Conservation (phyloP, 352 stramenopile genomes). For the Globisporangium uncinulatum region DNA sequence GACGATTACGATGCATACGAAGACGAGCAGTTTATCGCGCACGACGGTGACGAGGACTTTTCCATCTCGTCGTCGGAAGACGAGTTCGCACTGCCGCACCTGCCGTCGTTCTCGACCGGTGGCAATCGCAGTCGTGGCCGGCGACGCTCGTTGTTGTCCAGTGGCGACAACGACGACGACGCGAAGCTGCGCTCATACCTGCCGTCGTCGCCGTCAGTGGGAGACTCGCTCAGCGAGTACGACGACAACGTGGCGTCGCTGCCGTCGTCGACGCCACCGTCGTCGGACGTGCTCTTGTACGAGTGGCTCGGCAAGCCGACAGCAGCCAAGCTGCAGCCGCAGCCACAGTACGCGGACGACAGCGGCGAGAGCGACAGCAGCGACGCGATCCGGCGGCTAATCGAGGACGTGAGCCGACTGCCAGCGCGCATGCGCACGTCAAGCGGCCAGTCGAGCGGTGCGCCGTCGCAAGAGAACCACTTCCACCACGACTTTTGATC, state of each 20-base stretch:
- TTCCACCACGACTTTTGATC: conserved; percentile 29
- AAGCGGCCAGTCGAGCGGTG: conserved; percentile 47
- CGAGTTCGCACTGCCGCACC: not conserved
- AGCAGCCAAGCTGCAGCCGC: not conserved
- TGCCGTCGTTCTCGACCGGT: not conserved
- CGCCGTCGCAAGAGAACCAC: conserved; percentile 38
- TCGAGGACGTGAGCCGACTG: conserved; percentile 41
- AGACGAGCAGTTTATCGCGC: no score
- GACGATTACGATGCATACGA: not conserved
- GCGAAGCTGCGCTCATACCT: not conserved
- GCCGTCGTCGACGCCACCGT: not conserved
- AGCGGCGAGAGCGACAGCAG: conserved; percentile 32
- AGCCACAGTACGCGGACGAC: not conserved
- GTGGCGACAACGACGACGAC: conserved; percentile 4
- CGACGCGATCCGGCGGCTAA: conserved; percentile 45
- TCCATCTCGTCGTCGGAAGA: conserved; percentile 13
- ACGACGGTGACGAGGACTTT: conserved; percentile 9
- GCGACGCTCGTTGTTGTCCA: not conserved
- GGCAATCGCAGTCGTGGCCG: not conserved
- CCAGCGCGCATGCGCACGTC: conserved; percentile 44
- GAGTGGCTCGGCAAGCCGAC: conserved; percentile 3
- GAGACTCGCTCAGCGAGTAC: conserved; percentile 8
- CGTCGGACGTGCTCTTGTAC: conserved; percentile 1
- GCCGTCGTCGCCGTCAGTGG: conserved; percentile 1
- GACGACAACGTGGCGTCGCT: conserved; percentile 14